Percentiles rank a stretch among this genome's conserved stretches.
These are phyloP conservation scores for Harringtonia lauricola DNA, from an alignment of 2,329 filamentous ascomycete genomes.

Conservation along the genomic window DNA sequence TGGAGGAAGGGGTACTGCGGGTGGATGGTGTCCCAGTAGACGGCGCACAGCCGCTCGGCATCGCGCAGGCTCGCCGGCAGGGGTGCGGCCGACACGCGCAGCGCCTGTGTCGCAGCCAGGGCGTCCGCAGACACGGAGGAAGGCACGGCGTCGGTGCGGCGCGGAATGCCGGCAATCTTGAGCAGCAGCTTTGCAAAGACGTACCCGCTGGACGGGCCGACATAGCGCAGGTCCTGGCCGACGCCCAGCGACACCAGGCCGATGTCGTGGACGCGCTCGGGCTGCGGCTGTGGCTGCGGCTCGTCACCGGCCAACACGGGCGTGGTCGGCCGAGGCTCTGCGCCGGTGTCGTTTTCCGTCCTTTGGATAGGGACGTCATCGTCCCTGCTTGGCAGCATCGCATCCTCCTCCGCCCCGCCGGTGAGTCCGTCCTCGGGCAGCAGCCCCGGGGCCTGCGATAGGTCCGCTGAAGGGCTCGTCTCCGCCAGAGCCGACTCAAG, in stretches of 20 bases:
- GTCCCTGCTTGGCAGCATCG: no score
- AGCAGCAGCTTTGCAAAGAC: slow-evolving; percentile 38
- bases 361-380: no score
- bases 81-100: no score
- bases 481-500: slow-evolving; percentile 19
- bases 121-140: neutral
- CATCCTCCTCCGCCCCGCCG: no score
- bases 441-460: slow-evolving; percentile 16
- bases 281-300: no score
- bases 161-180: slow-evolving; percentile 18
- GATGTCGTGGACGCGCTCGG: slow-evolving; percentile 30
- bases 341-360: no score
- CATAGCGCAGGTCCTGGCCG: slow-evolving; percentile 36
- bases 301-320: no score
- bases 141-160: neutral
- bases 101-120: no score
- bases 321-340: no score
- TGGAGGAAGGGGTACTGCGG: neutral
- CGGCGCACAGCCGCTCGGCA: no score
- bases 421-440: neutral
- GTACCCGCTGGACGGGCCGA: slow-evolving; percentile 44
- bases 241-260: slow-evolving; percentile 38
- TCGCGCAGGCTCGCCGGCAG: no score
- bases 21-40: neutral
- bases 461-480: slow-evolving; percentile 32